phyloP scores from a whole-genome alignment of 1,139 yeast species.

The Protomyces inouyei region DNA sequence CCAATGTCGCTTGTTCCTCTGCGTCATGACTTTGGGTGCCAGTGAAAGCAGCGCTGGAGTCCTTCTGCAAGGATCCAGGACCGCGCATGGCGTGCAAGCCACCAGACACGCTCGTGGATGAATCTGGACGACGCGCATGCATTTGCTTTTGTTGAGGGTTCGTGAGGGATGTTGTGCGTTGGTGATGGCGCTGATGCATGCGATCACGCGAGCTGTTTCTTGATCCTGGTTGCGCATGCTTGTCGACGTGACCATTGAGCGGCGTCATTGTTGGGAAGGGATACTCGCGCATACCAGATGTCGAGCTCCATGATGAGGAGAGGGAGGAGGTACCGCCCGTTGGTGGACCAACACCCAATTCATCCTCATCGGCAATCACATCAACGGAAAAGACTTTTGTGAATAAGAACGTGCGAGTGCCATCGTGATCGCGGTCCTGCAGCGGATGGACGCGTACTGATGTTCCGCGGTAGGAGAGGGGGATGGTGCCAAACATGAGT shows the following conservation, averaged over 20 bases:
- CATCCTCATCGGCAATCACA: neutral
- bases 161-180: neutral
- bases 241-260: neutral
- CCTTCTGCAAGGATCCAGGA: conserved; percentile 3
- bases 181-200: neutral
- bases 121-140: neutral
- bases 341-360: neutral
- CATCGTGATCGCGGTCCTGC: conserved; percentile 1
- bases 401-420: conserved; percentile 22
- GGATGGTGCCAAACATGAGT: conserved; percentile 31
- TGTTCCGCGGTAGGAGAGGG: conserved; percentile 29
- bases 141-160: neutral
- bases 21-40: neutral
- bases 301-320: conserved; percentile 14
- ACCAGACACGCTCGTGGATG: neutral
- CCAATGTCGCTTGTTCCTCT: conserved; percentile 6
- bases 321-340: conserved; percentile 6
- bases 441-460: conserved; percentile 27
- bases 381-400: conserved; percentile 29
- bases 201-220: neutral
- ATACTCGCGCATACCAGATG: conserved; percentile 9
- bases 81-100: neutral
- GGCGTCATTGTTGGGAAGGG: conserved; percentile 25
- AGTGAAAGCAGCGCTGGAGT: conserved; percentile 1
- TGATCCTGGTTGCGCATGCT: neutral